phyloP scores from a whole-genome alignment of 495 filamentous ascomycete species.

The Xeromyces bisporus region DNA sequence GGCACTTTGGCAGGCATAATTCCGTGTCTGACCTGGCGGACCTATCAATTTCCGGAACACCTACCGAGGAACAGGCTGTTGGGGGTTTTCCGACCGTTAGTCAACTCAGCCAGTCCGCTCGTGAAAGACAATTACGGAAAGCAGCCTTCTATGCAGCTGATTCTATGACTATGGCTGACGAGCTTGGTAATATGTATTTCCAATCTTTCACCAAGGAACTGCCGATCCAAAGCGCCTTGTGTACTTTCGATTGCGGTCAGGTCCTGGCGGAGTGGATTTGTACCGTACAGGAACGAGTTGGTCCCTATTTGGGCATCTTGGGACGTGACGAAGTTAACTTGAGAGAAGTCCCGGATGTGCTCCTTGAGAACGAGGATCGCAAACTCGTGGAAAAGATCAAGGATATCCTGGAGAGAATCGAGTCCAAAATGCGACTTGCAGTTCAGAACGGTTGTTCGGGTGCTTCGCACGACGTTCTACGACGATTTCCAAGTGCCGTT shows the following conservation, averaged over 20 bases:
- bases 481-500: constrained; percentile 40
- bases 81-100: constrained; percentile 17
- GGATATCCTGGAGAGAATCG: constrained; percentile 60
- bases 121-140: constrained; percentile 80
- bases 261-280: constrained; percentile 93
- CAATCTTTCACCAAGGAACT: constrained; percentile 76
- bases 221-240: constrained; percentile 86
- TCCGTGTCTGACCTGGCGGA: constrained; percentile 24
- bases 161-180: constrained; percentile 79
- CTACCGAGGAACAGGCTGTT: constrained; percentile 23
- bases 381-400: constrained; percentile 75
- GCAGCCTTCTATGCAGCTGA: constrained; percentile 91
- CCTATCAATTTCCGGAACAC: constrained; percentile 27
- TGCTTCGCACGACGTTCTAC: constrained; percentile 33
- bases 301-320: constrained; percentile 70
- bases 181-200: constrained; percentile 70
- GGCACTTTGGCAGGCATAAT: constrained; percentile 22
- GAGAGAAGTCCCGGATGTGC: constrained; percentile 57
- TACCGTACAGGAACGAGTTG: constrained; percentile 88
- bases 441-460: constrained; percentile 26
- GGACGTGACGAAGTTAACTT: constrained; percentile 69
- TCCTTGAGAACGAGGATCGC: constrained; percentile 82
- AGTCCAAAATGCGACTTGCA: constrained; percentile 59
- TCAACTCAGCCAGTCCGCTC: constrained; percentile 33
- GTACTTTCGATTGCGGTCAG: constrained; percentile 89